Percentiles rank a stretch among this genome's conserved stretches.
Conservation (phyloP, 805 yeast genomes). For the Wickerhamiella hasegawae region DNA sequence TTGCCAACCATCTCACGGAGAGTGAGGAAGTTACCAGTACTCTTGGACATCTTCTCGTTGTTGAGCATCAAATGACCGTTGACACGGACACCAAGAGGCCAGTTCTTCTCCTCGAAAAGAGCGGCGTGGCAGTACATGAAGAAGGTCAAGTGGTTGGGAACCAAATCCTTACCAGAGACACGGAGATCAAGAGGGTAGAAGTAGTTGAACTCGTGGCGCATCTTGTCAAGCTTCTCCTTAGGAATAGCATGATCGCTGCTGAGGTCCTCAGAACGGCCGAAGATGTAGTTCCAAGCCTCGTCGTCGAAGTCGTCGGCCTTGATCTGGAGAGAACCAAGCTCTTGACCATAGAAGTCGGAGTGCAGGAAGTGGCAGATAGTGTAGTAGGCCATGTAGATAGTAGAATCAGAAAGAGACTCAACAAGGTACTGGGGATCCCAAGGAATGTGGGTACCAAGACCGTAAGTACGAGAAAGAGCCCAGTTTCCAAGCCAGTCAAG, state of each 20-base stretch:
- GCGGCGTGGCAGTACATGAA: constrained; percentile 89
- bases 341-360: constrained; percentile 68
- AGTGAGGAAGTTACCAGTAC: constrained; percentile 94
- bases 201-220: constrained; percentile 91
- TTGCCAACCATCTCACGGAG: constrained; percentile 68
- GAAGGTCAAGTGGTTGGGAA: constrained; percentile 94
- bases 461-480: constrained; percentile 96
- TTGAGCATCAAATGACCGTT: constrained; percentile 92
- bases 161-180: constrained; percentile 89
- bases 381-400: constrained; percentile 88
- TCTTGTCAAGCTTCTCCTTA: constrained; percentile 40
- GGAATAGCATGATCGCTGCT: constrained; percentile 42
- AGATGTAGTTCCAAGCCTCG: constrained; percentile 83
- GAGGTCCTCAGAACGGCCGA: constrained; percentile 48
- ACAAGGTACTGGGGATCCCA: constrained; percentile 93
- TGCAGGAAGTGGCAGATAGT: constrained; percentile 81
- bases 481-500: constrained; percentile 94
- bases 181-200: constrained; percentile 90
- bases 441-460: constrained; percentile 86
- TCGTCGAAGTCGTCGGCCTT: constrained; percentile 76
- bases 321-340: constrained; percentile 55
- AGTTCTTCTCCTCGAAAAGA: constrained; percentile 70
- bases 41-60: constrained; percentile 95
- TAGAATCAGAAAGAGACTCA: constrained; percentile 91
- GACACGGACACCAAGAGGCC: constrained; percentile 91